Evolutionary conservation across 108 stramenopile genomes (phyloP).

Genomic region (Parietichytrium sp.): DNA sequence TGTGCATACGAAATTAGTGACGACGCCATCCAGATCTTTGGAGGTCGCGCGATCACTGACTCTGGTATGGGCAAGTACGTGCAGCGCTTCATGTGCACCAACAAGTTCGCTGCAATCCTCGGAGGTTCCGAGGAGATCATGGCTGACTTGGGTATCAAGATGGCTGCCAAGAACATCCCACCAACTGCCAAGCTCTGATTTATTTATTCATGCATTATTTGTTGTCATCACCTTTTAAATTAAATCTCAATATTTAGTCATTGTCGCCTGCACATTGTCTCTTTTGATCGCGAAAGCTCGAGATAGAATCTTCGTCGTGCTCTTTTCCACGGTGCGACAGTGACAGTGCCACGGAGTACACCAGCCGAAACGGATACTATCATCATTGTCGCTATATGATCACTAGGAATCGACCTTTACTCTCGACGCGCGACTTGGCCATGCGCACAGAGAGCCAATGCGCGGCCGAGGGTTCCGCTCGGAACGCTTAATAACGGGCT

Average conservation of each 20-base stretch:
- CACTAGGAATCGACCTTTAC: too few relatives aligned
- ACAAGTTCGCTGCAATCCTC: constrained; percentile 32
- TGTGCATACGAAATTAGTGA: not conserved
- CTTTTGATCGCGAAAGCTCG: not conserved
- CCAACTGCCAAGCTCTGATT: not conserved
- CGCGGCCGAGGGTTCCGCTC: too few relatives aligned
- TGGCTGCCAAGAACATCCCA: not conserved
- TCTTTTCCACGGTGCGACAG: too few relatives aligned
- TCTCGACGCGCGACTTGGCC: too few relatives aligned
- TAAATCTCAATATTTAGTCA: not conserved
- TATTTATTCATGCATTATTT: not conserved
- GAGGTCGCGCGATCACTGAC: constrained; percentile 24
- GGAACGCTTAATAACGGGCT: too few relatives aligned
- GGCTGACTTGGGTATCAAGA: not conserved
- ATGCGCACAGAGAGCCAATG: too few relatives aligned
- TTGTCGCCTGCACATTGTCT: not conserved
- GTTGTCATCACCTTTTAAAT: not conserved
- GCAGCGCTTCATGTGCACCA: constrained; percentile 21
- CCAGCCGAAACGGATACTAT: too few relatives aligned
- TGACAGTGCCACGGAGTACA: too few relatives aligned
- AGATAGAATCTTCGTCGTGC: not conserved
- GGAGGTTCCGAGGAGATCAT: constrained; percentile 18
- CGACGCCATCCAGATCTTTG: constrained; percentile 31
- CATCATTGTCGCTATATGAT: too few relatives aligned
- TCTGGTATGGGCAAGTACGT: constrained; percentile 38